Evolutionary conservation across 2,329 filamentous ascomycete genomes (phyloP), one percentile per base, ranked within the genome.

Genomic region (Aspergillus sp.): DNA sequence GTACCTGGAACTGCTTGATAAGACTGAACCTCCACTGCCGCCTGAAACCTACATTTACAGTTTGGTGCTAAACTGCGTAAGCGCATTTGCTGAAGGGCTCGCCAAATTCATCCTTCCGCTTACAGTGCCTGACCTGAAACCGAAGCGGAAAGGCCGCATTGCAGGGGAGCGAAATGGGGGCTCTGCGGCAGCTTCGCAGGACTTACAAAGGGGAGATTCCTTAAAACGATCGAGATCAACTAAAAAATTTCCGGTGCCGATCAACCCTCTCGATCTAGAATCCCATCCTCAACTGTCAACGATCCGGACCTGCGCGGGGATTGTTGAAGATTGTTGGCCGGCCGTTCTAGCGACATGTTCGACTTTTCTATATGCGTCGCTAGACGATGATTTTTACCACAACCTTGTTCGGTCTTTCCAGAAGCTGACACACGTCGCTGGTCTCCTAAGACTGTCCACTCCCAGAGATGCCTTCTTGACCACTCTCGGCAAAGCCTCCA

Each of bases 1-100:
- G 5, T 96, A 91, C 69, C 91, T 98, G 60, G 95, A 99, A 66
- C 91, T 96, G 63, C 84, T 98, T 19, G 95, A 99, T 76, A 99
- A 98, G 73, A 85, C 86, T 0, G 93, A 96, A 48, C 84, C 93
- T 0, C 92, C 93, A 4, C 67, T 80, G 0, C 84, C 96, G 21
- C 95, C 95, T 0, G 93, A 97, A 60, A 96, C 95, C 0, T 99
- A 99, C 68, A 84, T 96, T 7, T 98, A 97, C 75, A 91, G 90
- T 61, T 80, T 99, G 48, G 90, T 93, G 1, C 77, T 99, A 43
- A 89, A 90, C 2, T 98, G 93, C 68, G 89, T 99, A 59, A 93
- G 90, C 45, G 91, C 88, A 1, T 84, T 99, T 50, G 96, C 93
- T 0, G 95, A 99, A 69, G 92, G 91, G 2, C 80, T 99, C 17